phyloP scores from a whole-genome alignment of 768 basidiomycete genomes.

The Xerocomellus intermedius region DNA sequence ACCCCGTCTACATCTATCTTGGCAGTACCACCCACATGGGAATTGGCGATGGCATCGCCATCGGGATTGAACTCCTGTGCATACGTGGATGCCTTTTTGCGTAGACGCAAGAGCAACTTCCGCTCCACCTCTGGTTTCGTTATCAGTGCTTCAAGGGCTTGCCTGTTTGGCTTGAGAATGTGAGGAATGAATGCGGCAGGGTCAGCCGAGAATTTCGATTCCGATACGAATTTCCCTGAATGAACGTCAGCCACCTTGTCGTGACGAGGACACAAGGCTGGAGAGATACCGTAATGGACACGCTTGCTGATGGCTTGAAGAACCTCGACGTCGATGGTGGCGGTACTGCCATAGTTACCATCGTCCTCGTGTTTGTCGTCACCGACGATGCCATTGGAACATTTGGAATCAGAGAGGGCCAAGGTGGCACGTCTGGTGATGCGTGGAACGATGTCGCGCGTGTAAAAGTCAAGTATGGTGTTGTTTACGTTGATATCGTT shows the following conservation, averaged over 20 bases:
- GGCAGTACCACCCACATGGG: conserved; percentile 32
- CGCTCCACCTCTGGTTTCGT: conserved; percentile 97
- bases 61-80: conserved; percentile 83
- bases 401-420: conserved; percentile 61
- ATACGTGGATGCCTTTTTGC: conserved; percentile 77
- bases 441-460: conserved; percentile 80
- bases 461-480: conserved; percentile 88
- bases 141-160: conserved; percentile 80
- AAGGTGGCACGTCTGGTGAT: conserved; percentile 77
- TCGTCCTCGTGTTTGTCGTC: conserved; percentile 84
- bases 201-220: conserved; percentile 89
- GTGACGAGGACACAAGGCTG: neutral
- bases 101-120: conserved; percentile 75
- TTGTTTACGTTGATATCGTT: conserved; percentile 85
- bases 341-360: conserved; percentile 96
- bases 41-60: conserved; percentile 47
- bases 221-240: conserved; percentile 97
- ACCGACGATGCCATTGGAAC: conserved; percentile 62
- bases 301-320: conserved; percentile 98
- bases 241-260: neutral
- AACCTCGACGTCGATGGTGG: conserved; percentile 92
- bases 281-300: conserved; percentile 88
- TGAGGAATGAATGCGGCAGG: conserved; percentile 91
- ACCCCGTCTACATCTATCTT: conserved; percentile 95
- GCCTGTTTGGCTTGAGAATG: conserved; percentile 75